Conservation (phyloP, 176 grass and related monocot genomes). For the Tillandsia fasciculata region DNA sequence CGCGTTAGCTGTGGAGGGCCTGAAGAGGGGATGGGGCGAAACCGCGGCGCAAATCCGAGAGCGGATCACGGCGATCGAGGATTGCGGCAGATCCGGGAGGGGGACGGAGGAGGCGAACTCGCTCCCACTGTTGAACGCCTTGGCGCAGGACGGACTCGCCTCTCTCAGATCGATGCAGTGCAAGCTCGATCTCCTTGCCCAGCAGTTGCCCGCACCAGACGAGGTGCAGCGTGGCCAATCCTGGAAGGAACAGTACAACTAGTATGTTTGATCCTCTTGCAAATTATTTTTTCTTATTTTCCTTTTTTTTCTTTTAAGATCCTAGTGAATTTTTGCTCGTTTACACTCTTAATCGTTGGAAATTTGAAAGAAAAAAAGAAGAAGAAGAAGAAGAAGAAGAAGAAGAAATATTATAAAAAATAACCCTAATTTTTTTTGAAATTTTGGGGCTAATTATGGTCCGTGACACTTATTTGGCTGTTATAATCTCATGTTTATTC, state of each 20-base stretch:
- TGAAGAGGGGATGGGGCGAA: conserved; percentile 66
- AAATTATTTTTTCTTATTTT: too few relatives aligned
- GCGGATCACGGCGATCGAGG: conserved; percentile 39
- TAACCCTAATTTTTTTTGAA: too few relatives aligned
- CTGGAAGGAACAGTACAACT: conserved; percentile 75
- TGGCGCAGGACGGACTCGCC: conserved; percentile 56
- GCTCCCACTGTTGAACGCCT: conserved; percentile 59
- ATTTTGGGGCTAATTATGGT: too few relatives aligned
- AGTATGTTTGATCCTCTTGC: conserved; percentile 13
- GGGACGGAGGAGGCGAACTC: conserved; percentile 57
- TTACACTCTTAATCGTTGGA: background rate
- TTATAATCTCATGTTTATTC: too few relatives aligned
- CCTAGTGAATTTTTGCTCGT: background rate
- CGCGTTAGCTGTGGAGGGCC: conserved; percentile 48
- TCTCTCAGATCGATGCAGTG: conserved; percentile 69
- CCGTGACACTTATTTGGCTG: too few relatives aligned
- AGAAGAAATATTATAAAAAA: background rate
- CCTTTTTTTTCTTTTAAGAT: background rate
- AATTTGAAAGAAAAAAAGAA: background rate
- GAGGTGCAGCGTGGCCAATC: conserved; percentile 49
- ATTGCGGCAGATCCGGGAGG: conserved; percentile 51
- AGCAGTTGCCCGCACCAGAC: conserved; percentile 69
- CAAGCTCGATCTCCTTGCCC: conserved; percentile 54
- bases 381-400: too few relatives aligned
- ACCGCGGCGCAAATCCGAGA: conserved; percentile 38